A percentile compares a stretch with the other conserved stretches of the same genome.
Evolutionary conservation across 768 basidiomycete genomes (phyloP).

Genomic region (Rhizopogon salebrosus): DNA sequence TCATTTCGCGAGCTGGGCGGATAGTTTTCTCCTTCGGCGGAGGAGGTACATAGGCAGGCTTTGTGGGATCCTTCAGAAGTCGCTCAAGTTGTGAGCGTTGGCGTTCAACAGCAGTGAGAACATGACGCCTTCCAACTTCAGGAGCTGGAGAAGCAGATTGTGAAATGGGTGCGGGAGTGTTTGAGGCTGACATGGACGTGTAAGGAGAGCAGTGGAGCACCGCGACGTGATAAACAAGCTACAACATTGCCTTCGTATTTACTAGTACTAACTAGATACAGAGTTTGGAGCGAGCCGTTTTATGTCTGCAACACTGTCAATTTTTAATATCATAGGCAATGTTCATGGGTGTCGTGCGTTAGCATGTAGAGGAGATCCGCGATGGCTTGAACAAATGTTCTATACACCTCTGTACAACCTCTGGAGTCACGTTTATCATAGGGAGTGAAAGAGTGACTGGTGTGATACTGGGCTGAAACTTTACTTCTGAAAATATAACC

Average conservation of each 20-base stretch:
- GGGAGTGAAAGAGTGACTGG: no score
- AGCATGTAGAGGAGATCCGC: not conserved
- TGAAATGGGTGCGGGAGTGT: conserved; percentile 23
- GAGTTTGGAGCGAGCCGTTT: no score
- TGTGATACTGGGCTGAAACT: not conserved
- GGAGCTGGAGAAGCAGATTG: conserved; percentile 29
- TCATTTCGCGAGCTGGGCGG: conserved; percentile 85
- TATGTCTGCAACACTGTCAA: not conserved
- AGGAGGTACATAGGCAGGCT: conserved; percentile 74
- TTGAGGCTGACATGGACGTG: conserved; percentile 23
- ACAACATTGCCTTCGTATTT: conserved; percentile 12
- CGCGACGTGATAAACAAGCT: conserved; percentile 10
- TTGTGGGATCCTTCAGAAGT: conserved; percentile 85
- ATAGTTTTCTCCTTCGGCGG: conserved; percentile 79
- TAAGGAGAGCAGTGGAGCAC: conserved; percentile 1
- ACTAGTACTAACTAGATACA: no score
- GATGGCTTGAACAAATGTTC: not conserved
- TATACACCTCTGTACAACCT: not conserved
- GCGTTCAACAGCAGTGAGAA: conserved; percentile 43
- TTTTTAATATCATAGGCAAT: not conserved
- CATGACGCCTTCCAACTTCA: conserved; percentile 33
- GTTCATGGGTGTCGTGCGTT: no score
- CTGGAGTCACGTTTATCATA: no score
- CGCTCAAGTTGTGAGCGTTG: conserved; percentile 73
- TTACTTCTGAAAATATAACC: not conserved